These are phyloP conservation scores for Salvia splendens DNA, from an alignment of 257 asterid species.

Conservation along the genomic window DNA sequence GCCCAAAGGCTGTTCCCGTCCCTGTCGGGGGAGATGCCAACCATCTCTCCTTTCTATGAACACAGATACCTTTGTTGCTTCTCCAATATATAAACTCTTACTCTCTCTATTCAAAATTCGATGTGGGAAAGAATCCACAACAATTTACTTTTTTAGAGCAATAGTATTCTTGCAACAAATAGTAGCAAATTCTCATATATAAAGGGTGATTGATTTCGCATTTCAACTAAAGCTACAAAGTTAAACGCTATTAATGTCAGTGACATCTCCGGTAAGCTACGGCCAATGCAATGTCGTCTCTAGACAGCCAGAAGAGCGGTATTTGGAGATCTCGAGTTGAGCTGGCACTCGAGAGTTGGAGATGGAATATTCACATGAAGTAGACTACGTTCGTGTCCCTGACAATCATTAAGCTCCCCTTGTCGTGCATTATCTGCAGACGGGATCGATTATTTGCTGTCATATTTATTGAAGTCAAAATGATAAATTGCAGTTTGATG, in stretches of 20 bases:
- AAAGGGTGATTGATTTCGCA: not conserved
- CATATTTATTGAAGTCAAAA: not conserved
- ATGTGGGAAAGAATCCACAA: conserved; percentile 16
- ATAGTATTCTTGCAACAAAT: too few relatives aligned
- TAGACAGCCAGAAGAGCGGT: not conserved
- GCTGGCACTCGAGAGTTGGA: not conserved
- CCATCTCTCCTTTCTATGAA: conserved; percentile 43
- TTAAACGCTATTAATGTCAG: not conserved
- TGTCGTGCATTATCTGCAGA: conserved; percentile 66
- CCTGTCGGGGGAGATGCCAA: conserved; percentile 51
- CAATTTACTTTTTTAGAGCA: too few relatives aligned
- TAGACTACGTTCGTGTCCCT: conserved; percentile 49
- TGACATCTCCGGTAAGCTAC: not conserved
- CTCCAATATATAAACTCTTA: not conserved
- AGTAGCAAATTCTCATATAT: not conserved
- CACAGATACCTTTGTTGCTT: not conserved
- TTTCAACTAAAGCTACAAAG: not conserved
- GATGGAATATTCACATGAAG: conserved; percentile 39
- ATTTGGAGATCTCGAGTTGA: not conserved
- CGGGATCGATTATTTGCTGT: not conserved
- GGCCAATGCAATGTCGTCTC: not conserved
- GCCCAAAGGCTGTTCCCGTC: conserved; percentile 43
- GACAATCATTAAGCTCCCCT: conserved; percentile 51
- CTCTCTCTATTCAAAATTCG: not conserved
- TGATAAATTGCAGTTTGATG: not conserved